phyloP scores from a whole-genome alignment of 192 early-diverging fungal genomes.

The Coemansia erecta region DNA sequence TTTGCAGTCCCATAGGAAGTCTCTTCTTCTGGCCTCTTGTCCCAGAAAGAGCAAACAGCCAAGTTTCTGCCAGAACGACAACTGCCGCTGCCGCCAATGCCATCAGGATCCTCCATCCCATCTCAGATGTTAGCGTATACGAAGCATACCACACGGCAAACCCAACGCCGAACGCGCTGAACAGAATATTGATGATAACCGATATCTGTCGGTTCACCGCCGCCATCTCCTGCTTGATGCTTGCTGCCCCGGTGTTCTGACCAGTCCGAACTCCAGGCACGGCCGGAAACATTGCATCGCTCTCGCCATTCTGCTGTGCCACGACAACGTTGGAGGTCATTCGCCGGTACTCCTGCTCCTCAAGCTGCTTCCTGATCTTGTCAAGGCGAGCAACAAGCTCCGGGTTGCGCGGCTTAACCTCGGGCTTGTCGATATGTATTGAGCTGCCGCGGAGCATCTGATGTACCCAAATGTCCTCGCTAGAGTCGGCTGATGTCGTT shows the following conservation, averaged over 20 bases:
- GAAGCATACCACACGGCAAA: conserved; percentile 50
- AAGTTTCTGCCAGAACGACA: conserved; percentile 32
- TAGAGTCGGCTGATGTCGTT: background rate
- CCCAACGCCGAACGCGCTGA: conserved; percentile 45
- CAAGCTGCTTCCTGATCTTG: conserved; percentile 33
- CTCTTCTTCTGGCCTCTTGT: conserved; percentile 42
- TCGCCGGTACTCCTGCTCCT: conserved; percentile 39
- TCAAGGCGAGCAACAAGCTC: conserved; percentile 39
- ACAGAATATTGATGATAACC: conserved; percentile 45
- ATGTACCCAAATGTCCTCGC: conserved; percentile 22
- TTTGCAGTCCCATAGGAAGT: background rate
- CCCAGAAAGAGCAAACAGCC: conserved; percentile 39
- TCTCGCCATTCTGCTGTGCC: background rate
- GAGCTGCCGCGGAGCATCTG: conserved; percentile 37
- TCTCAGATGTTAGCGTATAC: conserved; percentile 42
- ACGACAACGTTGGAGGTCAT: conserved; percentile 22
- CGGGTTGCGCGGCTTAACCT: conserved; percentile 30
- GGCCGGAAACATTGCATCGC: conserved; percentile 18
- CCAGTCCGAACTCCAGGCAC: conserved; percentile 42
- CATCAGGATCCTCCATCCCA: conserved; percentile 43
- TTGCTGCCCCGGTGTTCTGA: background rate
- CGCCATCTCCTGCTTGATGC: conserved; percentile 31
- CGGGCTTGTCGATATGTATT: conserved; percentile 21
- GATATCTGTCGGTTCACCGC: conserved; percentile 33
- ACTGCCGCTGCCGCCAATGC: conserved; percentile 28